Base-by-base conservation (phyloP, 164 flowering plant species). In the Platanus orientalis region DNA sequence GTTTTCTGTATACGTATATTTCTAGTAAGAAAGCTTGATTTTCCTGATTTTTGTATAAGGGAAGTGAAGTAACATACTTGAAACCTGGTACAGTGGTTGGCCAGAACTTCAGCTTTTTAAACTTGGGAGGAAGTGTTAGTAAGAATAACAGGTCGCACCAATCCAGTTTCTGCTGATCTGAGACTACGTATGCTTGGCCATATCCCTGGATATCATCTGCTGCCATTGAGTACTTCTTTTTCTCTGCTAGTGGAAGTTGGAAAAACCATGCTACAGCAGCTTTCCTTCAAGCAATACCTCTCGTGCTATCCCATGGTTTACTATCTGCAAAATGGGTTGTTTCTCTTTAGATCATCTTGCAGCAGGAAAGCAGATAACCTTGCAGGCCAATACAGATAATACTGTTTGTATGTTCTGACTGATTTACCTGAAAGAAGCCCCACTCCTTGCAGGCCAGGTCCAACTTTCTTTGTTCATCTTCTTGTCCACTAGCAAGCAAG, bases 391-490 rank as follows among this genome's bases (percentile, higher is more conserved):
- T n/a, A n/a, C n/a, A n/a, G n/a, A n/a, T n/a, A n/a, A n/a, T n/a
- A n/a, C n/a, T n/a, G n/a, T n/a, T n/a, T n/a, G n/a, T n/a, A n/a
- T n/a, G n/a, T n/a, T n/a, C n/a, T n/a, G n/a, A n/a, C n/a, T n/a
- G n/a, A n/a, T n/a, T n/a, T n/a, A 42, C 68, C 66, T 61, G 66
- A 49, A 72, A 72, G 64, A 76, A 72, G 19, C 76, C 74, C 79
- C 76, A 76, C 17, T 69, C 61, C 32, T 28, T 63, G 73, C 71
- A 72, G 63, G 74, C 76, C 14, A 30, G 23, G 57, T 72, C 64
- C 12, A 69, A 54, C 54, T 63, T 66, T 36, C 26, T 67, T 28
- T 9, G 58, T 56, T 69, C 76, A 20, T 61, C 63, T 21, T 73
- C 65, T 7, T 67, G 34, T 17, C 65, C 54, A 5, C 24, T 30